Percentiles rank a stretch among this genome's conserved stretches.
phyloP scores from a whole-genome alignment of 225 moss, liverwort and hornwort genomes.

The Marchantia paleacea region DNA sequence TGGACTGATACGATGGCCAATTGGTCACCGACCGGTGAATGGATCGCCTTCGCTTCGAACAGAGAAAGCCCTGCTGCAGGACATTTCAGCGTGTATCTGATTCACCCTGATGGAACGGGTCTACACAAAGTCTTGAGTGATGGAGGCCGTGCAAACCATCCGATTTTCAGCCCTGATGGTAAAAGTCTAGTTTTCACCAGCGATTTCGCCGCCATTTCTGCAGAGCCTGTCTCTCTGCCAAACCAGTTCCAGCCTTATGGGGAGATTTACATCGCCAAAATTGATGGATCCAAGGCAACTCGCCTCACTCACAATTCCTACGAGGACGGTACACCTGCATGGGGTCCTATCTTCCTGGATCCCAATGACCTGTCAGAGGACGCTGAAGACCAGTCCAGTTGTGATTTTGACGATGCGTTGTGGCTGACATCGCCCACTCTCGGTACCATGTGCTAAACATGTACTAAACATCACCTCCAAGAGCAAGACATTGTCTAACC shows the following conservation, averaged over 20 bases:
- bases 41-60: slow-evolving; percentile 76
- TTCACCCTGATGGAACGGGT: slow-evolving; percentile 73
- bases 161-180: slow-evolving; percentile 67
- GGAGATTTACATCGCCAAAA: slow-evolving; percentile 54
- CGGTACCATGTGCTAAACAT: neutral
- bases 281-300: slow-evolving; percentile 61
- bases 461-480: neutral
- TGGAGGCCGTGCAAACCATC: slow-evolving; percentile 50
- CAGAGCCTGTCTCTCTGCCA: slow-evolving; percentile 59
- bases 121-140: slow-evolving; percentile 53
- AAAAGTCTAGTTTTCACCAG: slow-evolving; percentile 53
- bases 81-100: slow-evolving; percentile 44
- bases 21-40: slow-evolving; percentile 80
- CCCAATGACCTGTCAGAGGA: slow-evolving; percentile 29
- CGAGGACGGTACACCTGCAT: slow-evolving; percentile 70
- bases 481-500: neutral
- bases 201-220: slow-evolving; percentile 68
- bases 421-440: slow-evolving; percentile 18
- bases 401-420: slow-evolving; percentile 31
- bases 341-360: slow-evolving; percentile 45
- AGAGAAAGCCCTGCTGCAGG: slow-evolving; percentile 42
- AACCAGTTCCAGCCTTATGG: slow-evolving; percentile 55
- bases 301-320: slow-evolving; percentile 65
- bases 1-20: slow-evolving; percentile 64
- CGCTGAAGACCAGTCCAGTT: slow-evolving; percentile 13